Percentiles rank a stretch among this genome's conserved stretches.
Evolutionary conservation across 2,329 filamentous ascomycete species (phyloP).

Genomic region (Dothistroma pini): DNA sequence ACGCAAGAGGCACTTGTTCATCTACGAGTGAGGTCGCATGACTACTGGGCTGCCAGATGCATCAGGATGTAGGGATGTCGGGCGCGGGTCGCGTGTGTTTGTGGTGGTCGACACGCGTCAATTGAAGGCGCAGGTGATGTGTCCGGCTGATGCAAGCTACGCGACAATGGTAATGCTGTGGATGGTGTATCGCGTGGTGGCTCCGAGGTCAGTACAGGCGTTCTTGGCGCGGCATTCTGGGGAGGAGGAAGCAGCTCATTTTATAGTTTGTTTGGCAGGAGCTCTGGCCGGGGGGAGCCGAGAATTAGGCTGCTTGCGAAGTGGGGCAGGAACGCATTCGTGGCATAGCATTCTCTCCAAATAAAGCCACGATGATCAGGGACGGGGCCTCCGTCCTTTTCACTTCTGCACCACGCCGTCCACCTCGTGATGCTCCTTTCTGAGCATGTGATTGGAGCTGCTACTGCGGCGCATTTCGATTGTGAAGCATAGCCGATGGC

Average conservation of each 20-base stretch:
- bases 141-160: neutral
- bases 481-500: neutral
- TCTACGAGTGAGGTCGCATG: slow-evolving; percentile 22
- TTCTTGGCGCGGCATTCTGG: neutral
- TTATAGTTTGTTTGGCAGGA: neutral
- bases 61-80: slow-evolving; percentile 7
- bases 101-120: neutral
- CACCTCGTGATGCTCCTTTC: neutral
- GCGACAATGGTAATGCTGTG: neutral
- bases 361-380: neutral
- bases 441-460: neutral
- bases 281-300: neutral
- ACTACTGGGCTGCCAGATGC: slow-evolving; percentile 5
- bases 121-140: neutral
- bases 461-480: too few relatives aligned
- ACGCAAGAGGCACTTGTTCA: slow-evolving; percentile 20
- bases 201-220: neutral
- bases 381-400: neutral
- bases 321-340: neutral
- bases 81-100: slow-evolving; percentile 2
- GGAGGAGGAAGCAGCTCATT: neutral
- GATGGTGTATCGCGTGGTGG: neutral
- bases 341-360: neutral
- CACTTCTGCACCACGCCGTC: neutral
- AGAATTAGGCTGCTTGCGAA: neutral